Base-by-base conservation (phyloP, 179 eudicot species). In the Spinacia oleracea region DNA sequence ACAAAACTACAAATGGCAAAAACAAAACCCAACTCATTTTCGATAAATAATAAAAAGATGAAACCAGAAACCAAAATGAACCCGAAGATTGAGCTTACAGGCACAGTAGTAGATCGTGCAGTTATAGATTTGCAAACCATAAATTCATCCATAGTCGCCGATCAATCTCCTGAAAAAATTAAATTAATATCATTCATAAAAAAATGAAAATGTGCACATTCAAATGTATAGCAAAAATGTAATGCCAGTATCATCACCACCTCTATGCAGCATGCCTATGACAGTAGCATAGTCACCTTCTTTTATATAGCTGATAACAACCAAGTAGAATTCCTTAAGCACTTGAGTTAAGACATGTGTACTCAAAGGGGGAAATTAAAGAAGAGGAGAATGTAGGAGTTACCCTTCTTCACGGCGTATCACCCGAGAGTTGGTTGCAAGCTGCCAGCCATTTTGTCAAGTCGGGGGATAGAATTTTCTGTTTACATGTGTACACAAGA, bases 371-470 rank as follows among this genome's bases (percentile, higher is more conserved):
- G 20, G 38, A 34, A 3, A 55, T 18, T 9, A 23, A 53, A 18
- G 55, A 5, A 14, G 55, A 48, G 1, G 64, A 77, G n/a, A n/a
- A n/a, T n/a, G n/a, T n/a, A n/a, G 25, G 27, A 27, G 16, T 50
- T 84, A 89, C 90, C 90, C 90, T 86, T 89, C 90, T 84, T 89
- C 88, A 10, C 88, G 87, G 69, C 87, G 81, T 63, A 88, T 56
- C 35, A 81, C 51, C 20, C 86, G 84, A 63, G 86, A 76, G 43
- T 85, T 83, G 56, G 81, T 66, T 65, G 89, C 77, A 72, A 89
- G 81, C 89, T 46, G 76, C 50, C 58, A 89, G 70, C 93, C 91
- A 89, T 74, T 88, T 86, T 69, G 78, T 80, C 65, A 86, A 79
- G 78, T 66, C 76, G 46, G 87, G 75, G 29, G 89, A 85, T 20